These are phyloP conservation scores for Amanita exitialis DNA, from an alignment of 768 basidiomycete species.

Conservation along the genomic window DNA sequence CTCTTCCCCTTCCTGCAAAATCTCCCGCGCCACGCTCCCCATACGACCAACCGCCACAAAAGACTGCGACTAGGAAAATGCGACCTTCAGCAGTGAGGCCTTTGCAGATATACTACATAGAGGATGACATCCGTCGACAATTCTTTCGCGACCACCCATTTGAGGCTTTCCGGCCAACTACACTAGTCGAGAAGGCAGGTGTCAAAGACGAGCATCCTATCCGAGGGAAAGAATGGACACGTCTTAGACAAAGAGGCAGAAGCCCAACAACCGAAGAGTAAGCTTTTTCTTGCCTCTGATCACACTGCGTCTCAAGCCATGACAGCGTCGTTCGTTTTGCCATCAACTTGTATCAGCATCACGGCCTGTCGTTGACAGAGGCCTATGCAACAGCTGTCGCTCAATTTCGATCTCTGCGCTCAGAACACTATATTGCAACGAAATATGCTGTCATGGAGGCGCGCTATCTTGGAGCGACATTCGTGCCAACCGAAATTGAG, in stretches of 20 bases:
- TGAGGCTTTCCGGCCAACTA: conserved; percentile 78
- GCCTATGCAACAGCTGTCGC: conserved; percentile 75
- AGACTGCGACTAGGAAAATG: conserved; percentile 19
- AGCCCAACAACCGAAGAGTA: conserved; percentile 91
- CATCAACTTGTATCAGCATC: conserved; percentile 64
- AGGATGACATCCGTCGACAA: conserved; percentile 79
- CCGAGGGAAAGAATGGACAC: conserved; percentile 59
- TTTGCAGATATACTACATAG: conserved; percentile 60
- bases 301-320: conserved; percentile 8
- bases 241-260: conserved; percentile 69
- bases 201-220: conserved; percentile 49
- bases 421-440: conserved; percentile 72
- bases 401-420: conserved; percentile 84
- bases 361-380: conserved; percentile 52
- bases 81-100: conserved; percentile 36
- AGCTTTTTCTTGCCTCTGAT: conserved; percentile 19
- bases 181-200: conserved; percentile 60
- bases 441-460: conserved; percentile 77
- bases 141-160: conserved; percentile 97
- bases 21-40: conserved; percentile 47
- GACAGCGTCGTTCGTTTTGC: conserved; percentile 70
- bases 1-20: conserved; percentile 74
- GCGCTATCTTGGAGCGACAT: conserved; percentile 58
- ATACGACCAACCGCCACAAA: conserved; percentile 35
- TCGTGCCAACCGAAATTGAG: conserved; percentile 51